Evolutionary conservation across 495 filamentous ascomycete genomes (phyloP).

Genomic region (Hypoxylon cercidicola): DNA sequence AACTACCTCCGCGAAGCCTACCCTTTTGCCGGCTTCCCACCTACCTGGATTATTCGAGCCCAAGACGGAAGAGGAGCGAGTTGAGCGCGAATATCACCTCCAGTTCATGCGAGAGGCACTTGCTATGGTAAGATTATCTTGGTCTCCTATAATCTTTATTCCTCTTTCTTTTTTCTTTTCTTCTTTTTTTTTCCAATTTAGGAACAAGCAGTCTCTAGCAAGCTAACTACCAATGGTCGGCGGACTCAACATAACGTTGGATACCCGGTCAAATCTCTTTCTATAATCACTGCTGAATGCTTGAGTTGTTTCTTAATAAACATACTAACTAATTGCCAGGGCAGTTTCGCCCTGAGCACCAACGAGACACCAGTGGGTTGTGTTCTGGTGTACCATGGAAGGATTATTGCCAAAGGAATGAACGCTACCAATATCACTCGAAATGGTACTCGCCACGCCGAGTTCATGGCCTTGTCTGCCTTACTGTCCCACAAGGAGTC

Average conservation of each 20-base stretch:
- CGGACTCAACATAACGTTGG: neutral
- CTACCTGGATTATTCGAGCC: slow-evolving; percentile 46
- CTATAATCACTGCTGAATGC: neutral
- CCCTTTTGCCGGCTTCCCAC: neutral
- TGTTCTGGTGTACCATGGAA: slow-evolving; percentile 80
- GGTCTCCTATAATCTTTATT: neutral
- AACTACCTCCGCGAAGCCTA: neutral
- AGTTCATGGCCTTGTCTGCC: slow-evolving; percentile 84
- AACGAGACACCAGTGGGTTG: slow-evolving; percentile 97
- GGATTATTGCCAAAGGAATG: slow-evolving; percentile 87
- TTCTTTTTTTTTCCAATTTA: neutral
- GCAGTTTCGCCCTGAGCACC: slow-evolving; percentile 77
- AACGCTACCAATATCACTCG: slow-evolving; percentile 92
- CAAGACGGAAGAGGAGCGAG: slow-evolving; percentile 41
- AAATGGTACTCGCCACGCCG: slow-evolving; percentile 91
- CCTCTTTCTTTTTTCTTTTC: slow-evolving; percentile 2
- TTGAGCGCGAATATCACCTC: slow-evolving; percentile 55
- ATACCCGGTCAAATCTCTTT: neutral
- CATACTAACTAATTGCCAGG: slow-evolving; percentile 59
- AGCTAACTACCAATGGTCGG: too few relatives aligned
- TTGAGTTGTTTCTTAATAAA: neutral
- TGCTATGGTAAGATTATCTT: slow-evolving; percentile 64
- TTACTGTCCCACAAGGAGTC: slow-evolving; percentile 50
- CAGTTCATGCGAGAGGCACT: slow-evolving; percentile 77
- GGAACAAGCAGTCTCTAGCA: too few relatives aligned